phyloP scores from a whole-genome alignment of 2,329 filamentous ascomycete genomes.

The Aspergillus sp. region DNA sequence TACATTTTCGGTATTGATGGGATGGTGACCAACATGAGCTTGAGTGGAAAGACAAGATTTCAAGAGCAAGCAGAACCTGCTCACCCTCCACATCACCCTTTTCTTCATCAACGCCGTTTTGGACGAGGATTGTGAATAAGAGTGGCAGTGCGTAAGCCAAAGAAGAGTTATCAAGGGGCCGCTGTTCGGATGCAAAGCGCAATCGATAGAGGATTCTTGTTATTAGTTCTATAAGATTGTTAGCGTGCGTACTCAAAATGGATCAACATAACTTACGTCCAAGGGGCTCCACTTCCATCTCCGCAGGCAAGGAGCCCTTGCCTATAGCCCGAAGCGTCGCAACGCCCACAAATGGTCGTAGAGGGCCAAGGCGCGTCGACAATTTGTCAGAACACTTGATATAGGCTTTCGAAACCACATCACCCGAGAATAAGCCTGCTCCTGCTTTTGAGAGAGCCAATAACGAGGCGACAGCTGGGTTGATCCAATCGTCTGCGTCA shows the following conservation, averaged over 20 bases:
- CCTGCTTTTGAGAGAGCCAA: constrained; percentile 71
- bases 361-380: constrained; percentile 69
- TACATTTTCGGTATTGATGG: not conserved
- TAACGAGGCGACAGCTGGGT: constrained; percentile 71
- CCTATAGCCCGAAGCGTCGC: constrained; percentile 80
- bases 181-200: constrained; percentile 85
- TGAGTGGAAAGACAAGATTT: constrained; percentile 87
- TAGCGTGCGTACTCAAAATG: constrained; percentile 4
- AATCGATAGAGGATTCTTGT: constrained; percentile 89
- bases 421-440: constrained; percentile 77
- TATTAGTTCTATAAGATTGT: constrained; percentile 55
- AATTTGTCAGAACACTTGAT: constrained; percentile 75
- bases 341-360: constrained; percentile 81
- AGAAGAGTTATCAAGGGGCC: constrained; percentile 87
- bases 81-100: constrained; percentile 77
- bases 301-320: constrained; percentile 68
- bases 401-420: constrained; percentile 74
- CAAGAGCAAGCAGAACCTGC: constrained; percentile 83
- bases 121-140: constrained; percentile 72
- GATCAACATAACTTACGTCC: constrained; percentile 52
- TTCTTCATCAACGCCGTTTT: constrained; percentile 69
- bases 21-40: constrained; percentile 58
- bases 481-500: constrained; percentile 85
- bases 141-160: constrained; percentile 85
- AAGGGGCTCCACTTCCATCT: constrained; percentile 75